Conservation (phyloP, 345 rosid genomes). For the Euphorbia peplus region DNA sequence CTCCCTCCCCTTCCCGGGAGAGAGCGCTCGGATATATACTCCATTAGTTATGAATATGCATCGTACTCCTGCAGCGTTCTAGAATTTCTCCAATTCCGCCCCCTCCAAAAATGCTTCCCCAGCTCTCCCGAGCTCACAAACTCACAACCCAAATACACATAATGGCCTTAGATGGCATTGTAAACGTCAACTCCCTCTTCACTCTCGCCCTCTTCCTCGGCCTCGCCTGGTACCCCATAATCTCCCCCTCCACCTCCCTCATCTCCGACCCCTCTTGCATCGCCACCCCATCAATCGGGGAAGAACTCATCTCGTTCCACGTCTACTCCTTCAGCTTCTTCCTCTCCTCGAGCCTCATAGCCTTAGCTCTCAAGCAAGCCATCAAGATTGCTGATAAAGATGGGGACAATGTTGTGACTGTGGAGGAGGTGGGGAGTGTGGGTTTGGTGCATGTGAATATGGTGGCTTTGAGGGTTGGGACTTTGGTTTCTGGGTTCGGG, state of each 20-base stretch:
- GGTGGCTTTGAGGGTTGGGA: constrained; percentile 47
- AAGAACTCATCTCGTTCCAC: constrained; percentile 57
- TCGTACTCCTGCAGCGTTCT: too few relatives aligned
- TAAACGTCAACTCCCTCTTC: constrained; percentile 80
- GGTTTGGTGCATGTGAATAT: constrained; percentile 46
- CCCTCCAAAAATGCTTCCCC: neutral
- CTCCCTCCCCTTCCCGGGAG: neutral
- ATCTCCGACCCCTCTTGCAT: constrained; percentile 35
- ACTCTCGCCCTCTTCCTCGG: constrained; percentile 83
- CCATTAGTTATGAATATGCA: too few relatives aligned
- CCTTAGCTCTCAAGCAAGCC: constrained; percentile 65
- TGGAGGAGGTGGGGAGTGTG: constrained; percentile 12
- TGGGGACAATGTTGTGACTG: constrained; percentile 6
- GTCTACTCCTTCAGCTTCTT: constrained; percentile 80
- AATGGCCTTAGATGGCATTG: constrained; percentile 78
- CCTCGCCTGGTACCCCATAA: constrained; percentile 43
- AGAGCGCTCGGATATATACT: too few relatives aligned
- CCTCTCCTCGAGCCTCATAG: constrained; percentile 83
- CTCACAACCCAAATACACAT: constrained; percentile 40
- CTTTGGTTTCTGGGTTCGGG: constrained; percentile 53
- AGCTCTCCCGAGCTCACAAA: neutral
- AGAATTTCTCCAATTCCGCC: neutral
- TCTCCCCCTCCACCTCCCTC: constrained; percentile 25
- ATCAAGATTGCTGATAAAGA: constrained; percentile 33
- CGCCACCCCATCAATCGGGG: constrained; percentile 36